These are phyloP conservation scores for Colletotrichum sp. DNA, from an alignment of 2,329 filamentous ascomycete genomes.

Conservation along the genomic window DNA sequence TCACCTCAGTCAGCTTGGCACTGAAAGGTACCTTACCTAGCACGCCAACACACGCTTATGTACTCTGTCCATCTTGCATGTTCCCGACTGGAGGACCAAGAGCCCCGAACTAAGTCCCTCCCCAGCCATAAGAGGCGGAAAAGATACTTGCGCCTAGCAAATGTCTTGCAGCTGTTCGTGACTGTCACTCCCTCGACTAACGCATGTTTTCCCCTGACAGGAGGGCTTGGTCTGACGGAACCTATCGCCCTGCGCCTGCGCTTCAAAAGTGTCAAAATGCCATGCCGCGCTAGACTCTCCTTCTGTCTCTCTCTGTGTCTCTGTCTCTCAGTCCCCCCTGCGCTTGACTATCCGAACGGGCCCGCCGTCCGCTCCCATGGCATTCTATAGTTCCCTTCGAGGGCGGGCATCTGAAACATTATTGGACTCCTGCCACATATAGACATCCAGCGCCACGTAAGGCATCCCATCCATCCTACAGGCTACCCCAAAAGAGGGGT, in stretches of 20 bases:
- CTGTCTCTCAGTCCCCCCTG: background rate
- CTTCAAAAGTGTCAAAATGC: background rate
- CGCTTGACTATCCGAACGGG: background rate
- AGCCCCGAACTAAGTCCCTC: background rate
- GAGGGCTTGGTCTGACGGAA: background rate
- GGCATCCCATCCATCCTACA: background rate
- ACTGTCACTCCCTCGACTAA: slow-evolving; percentile 7
- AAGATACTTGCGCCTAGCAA: background rate
- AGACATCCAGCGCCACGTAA: background rate
- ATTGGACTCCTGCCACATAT: background rate
- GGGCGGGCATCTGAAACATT: background rate
- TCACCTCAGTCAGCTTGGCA: background rate
- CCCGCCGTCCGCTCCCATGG: background rate
- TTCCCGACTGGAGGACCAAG: background rate
- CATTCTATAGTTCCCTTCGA: background rate
- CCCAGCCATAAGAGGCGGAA: background rate
- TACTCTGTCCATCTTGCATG: background rate
- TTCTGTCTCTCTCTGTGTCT: background rate
- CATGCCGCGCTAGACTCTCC: background rate
- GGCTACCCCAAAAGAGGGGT: background rate
- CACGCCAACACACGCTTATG: background rate
- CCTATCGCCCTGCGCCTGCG: background rate
- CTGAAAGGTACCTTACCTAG: background rate
- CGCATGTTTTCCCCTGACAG: slow-evolving; percentile 10
- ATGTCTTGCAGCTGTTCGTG: background rate